These are phyloP conservation scores for Agroathelia rolfsii DNA, from an alignment of 1,284 basidiomycete species.

Conservation along the genomic window DNA sequence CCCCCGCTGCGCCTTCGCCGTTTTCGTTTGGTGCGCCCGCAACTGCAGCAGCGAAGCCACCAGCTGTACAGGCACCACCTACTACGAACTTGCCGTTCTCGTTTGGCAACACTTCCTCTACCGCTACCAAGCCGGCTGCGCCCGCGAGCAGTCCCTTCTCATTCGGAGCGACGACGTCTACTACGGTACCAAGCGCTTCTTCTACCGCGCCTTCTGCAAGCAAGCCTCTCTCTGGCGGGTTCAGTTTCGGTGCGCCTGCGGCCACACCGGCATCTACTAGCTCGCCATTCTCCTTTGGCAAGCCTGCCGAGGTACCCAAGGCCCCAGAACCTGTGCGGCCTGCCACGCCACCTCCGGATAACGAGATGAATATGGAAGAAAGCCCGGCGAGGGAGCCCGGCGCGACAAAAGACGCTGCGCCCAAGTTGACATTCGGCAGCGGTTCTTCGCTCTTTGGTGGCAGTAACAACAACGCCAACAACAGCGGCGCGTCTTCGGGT, in stretches of 20 bases:
- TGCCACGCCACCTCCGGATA: conserved; percentile 47
- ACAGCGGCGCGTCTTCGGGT: conserved; percentile 27
- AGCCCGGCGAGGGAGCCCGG: conserved; percentile 47
- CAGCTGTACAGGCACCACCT: conserved; percentile 10
- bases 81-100: conserved; percentile 4
- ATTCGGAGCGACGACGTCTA: conserved; percentile 10
- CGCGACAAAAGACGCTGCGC: conserved; percentile 9
- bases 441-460: too few relatives aligned
- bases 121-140: conserved; percentile 4
- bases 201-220: conserved; percentile 11
- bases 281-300: conserved; percentile 22
- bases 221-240: conserved; percentile 15
- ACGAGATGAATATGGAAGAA: conserved; percentile 61
- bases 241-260: conserved; percentile 21
- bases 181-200: conserved; percentile 15
- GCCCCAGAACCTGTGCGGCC: conserved; percentile 20
- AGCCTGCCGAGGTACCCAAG: conserved; percentile 10
- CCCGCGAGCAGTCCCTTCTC: conserved; percentile 10
- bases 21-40: conserved; percentile 18
- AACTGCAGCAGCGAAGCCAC: conserved; percentile 17
- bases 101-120: conserved; percentile 7
- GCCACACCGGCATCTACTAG: conserved; percentile 5
- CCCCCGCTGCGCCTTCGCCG: not conserved
- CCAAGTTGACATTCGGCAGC: conserved; percentile 11
- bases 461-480: conserved; percentile 25